Evolutionary conservation across 2,329 filamentous ascomycete genomes (phyloP).

Genomic region (Colletotrichum paranaense): DNA sequence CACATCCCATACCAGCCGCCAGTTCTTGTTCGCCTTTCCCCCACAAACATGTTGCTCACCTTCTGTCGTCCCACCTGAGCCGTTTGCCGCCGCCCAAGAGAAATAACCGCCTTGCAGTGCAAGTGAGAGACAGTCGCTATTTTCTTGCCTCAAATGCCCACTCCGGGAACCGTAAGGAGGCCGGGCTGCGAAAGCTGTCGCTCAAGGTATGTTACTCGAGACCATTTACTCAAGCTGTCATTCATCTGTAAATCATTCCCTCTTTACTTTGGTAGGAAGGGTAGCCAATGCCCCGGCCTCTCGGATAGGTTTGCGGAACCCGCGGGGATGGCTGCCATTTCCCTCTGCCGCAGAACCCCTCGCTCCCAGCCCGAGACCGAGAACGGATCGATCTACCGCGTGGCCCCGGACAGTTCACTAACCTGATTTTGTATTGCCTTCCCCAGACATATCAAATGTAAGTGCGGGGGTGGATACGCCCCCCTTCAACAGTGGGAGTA

Average conservation of each 20-base stretch:
- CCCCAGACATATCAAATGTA: constrained; percentile 25
- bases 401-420: neutral
- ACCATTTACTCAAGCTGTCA: neutral
- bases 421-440: neutral
- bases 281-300: neutral
- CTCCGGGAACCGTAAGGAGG: constrained; percentile 1
- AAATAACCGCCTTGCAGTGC: neutral
- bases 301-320: neutral
- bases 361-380: too few relatives aligned
- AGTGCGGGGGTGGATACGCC: neutral
- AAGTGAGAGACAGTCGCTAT: neutral
- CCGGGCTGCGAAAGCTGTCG: constrained; percentile 25
- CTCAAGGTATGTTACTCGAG: neutral
- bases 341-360: neutral
- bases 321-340: neutral
- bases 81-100: too few relatives aligned
- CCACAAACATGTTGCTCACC: neutral
- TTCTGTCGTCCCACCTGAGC: neutral
- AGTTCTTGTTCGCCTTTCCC: neutral
- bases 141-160: neutral
- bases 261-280: too few relatives aligned
- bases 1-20: neutral
- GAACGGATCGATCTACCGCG: neutral
- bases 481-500: neutral
- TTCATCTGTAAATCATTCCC: too few relatives aligned